Evolutionary conservation across 2,329 filamentous ascomycete genomes (phyloP).

Genomic region (Xylaria sp.): DNA sequence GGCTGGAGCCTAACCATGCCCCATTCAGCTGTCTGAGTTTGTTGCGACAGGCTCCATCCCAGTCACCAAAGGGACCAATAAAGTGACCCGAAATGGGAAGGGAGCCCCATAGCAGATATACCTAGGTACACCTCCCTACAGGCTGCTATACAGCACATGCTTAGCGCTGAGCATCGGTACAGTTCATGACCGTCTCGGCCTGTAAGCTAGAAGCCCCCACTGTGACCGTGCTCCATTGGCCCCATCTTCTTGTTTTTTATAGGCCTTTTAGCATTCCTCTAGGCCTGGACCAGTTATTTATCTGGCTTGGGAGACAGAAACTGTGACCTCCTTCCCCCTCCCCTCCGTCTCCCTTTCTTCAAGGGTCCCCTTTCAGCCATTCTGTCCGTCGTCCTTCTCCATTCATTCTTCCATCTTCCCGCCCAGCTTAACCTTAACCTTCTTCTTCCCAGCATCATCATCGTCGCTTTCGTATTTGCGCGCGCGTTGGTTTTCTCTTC

Average conservation of each 20-base stretch:
- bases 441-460: too few species aligned
- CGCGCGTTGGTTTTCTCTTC: background rate
- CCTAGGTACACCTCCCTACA: background rate
- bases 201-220: background rate
- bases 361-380: constrained; percentile 23
- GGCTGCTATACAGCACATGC: background rate
- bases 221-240: background rate
- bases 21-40: background rate
- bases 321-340: background rate
- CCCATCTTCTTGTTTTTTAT: too few species aligned
- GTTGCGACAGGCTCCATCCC: background rate
- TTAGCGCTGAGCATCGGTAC: background rate
- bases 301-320: background rate
- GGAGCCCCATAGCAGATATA: background rate
- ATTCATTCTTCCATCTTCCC: too few species aligned
- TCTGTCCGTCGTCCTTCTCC: constrained; percentile 9
- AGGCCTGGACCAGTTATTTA: too few species aligned
- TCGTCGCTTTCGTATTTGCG: background rate
- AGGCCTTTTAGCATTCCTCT: too few species aligned
- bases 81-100: background rate
- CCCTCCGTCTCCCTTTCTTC: constrained; percentile 24
- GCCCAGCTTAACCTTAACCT: background rate
- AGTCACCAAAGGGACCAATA: background rate
- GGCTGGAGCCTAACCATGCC: background rate
- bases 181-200: background rate